Percentiles rank a stretch among this genome's conserved stretches.
phyloP scores from a whole-genome alignment of 2,329 filamentous ascomycete species.

The Aspergillus tanneri region DNA sequence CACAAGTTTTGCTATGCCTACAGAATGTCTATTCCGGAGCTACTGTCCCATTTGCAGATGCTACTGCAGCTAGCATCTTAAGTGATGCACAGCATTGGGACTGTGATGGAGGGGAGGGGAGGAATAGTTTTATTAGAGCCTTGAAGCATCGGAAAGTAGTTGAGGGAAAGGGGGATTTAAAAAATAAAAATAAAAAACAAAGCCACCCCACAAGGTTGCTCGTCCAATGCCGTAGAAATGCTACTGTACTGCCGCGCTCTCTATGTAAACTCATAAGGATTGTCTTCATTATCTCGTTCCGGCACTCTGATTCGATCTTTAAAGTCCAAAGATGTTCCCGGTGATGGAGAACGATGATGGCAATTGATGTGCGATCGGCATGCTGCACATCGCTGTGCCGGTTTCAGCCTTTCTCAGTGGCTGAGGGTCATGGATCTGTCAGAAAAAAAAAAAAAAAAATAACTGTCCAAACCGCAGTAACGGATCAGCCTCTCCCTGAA shows the following conservation, averaged over 20 bases:
- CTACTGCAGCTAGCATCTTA: not conserved
- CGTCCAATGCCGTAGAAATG: not conserved
- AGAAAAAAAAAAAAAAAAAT: too few species aligned
- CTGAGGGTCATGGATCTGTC: constrained; percentile 19
- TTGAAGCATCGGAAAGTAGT: too few species aligned
- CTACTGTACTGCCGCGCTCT: not conserved
- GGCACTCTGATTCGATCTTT: constrained; percentile 14
- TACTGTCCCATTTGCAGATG: not conserved
- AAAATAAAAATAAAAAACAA: not conserved
- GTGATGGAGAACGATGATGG: constrained; percentile 10
- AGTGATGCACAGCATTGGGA: not conserved
- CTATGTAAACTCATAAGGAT: not conserved
- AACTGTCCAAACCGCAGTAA: constrained; percentile 26
- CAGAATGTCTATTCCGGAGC: not conserved
- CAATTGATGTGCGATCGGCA: constrained; percentile 31
- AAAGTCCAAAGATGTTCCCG: constrained; percentile 9
- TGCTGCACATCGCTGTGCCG: constrained; percentile 19
- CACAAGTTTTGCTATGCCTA: not conserved
- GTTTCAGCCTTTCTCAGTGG: constrained; percentile 25
- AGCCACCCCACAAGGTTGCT: too few species aligned
- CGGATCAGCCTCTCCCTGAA: constrained; percentile 29
- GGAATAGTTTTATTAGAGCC: too few species aligned
- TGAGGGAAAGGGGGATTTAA: not conserved
- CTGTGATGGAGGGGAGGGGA: not conserved
- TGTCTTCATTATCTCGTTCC: constrained; percentile 6